Conservation (phyloP, 345 rosid species). For the Pugionium cornutum region DNA sequence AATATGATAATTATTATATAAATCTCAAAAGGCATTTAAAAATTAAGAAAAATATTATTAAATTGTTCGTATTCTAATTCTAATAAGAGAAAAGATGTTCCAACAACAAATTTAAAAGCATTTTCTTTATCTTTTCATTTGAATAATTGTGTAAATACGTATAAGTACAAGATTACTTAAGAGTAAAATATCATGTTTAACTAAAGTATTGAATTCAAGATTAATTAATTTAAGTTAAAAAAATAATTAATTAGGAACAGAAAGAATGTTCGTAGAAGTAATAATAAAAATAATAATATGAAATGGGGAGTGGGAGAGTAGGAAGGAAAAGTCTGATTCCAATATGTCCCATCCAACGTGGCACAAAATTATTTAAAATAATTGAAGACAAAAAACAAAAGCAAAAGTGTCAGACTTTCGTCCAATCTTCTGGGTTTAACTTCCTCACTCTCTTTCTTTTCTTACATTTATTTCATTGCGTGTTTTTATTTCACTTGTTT, state of each 20-base stretch:
- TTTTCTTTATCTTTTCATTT: too few relatives aligned
- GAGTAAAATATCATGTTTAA: too few relatives aligned
- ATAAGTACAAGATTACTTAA: too few relatives aligned
- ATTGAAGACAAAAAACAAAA: not conserved
- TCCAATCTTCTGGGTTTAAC: conserved; percentile 46
- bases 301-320: conserved; percentile 37
- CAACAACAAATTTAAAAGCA: too few relatives aligned
- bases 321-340: conserved; percentile 41
- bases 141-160: too few relatives aligned
- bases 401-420: conserved; percentile 44
- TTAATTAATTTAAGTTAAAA: not conserved
- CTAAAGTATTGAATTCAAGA: too few relatives aligned
- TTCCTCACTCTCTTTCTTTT: conserved; percentile 30
- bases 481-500: conserved; percentile 23
- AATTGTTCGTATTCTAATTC: too few relatives aligned
- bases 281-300: conserved; percentile 13
- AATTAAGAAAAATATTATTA: too few relatives aligned
- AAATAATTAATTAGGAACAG: conserved; percentile 34
- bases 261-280: conserved; percentile 42
- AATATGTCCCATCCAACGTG: conserved; percentile 36
- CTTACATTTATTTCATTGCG: conserved; percentile 44
- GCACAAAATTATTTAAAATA: not conserved
- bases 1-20: too few relatives aligned
- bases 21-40: too few relatives aligned
- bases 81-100: too few relatives aligned